Conservation (phyloP, 2,329 filamentous ascomycete genomes). For the Arthrobotrys entomopaga region DNA sequence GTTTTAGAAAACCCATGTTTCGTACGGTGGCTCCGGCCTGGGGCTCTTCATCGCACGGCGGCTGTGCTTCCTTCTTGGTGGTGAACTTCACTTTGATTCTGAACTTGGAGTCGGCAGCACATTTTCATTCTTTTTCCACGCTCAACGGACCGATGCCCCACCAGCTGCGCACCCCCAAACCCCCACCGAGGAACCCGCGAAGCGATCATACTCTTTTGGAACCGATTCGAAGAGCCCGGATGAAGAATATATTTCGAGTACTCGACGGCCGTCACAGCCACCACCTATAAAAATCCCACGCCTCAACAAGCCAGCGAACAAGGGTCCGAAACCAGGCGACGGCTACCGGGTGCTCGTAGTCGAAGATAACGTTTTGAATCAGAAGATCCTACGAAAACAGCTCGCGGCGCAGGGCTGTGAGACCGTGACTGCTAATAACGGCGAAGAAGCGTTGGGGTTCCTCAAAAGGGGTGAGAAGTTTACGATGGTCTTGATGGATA, state of each 20-base stretch:
- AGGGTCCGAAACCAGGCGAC: conserved; percentile 31
- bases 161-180: conserved; percentile 37
- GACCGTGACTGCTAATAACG: conserved; percentile 73
- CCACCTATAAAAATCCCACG: conserved; percentile 29
- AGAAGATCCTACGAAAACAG: conserved; percentile 72
- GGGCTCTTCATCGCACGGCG: conserved; percentile 81
- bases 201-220: conserved; percentile 39
- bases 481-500: conserved; percentile 77
- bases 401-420: conserved; percentile 71
- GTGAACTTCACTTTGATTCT: conserved; percentile 78
- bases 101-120: conserved; percentile 75
- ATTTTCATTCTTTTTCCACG: conserved; percentile 80
- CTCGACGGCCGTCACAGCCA: conserved; percentile 33
- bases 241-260: conserved; percentile 12
- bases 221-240: conserved; percentile 18
- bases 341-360: conserved; percentile 69
- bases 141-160: conserved; percentile 62
- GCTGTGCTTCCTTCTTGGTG: conserved; percentile 79
- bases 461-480: conserved; percentile 31
- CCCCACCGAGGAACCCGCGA: conserved; percentile 14
- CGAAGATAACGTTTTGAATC: conserved; percentile 75
- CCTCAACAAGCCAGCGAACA: background rate
- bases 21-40: conserved; percentile 76
- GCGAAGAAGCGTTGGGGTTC: conserved; percentile 70
- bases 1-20: conserved; percentile 70